phyloP scores from a whole-genome alignment of 495 filamentous ascomycete species.

The Daldinia bambusicola region DNA sequence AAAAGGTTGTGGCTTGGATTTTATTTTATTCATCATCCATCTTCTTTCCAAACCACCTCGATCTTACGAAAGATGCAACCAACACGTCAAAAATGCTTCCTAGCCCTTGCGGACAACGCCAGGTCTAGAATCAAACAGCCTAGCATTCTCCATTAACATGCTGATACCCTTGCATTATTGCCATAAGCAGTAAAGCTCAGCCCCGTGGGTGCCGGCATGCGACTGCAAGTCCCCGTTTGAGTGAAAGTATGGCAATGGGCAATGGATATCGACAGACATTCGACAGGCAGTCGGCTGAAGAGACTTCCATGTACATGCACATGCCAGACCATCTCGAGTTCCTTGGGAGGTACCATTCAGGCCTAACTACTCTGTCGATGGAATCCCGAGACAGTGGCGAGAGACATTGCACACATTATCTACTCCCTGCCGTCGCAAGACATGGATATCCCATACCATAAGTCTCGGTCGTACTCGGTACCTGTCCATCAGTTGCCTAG shows the following conservation, averaged over 20 bases:
- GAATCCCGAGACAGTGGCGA: conserved; percentile 42
- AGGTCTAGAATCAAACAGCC: conserved; percentile 29
- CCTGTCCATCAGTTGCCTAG: background rate
- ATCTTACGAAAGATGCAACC: conserved; percentile 7
- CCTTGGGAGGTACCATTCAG: conserved; percentile 14
- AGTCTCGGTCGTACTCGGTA: conserved; percentile 34
- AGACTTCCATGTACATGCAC: conserved; percentile 29
- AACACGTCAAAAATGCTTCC: conserved; percentile 21
- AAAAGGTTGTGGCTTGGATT: too few species aligned
- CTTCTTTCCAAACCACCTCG: background rate
- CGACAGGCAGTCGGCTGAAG: background rate
- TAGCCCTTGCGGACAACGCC: conserved; percentile 37
- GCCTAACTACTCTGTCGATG: background rate
- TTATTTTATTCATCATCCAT: background rate
- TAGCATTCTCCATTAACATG: conserved; percentile 37
- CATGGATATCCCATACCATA: conserved; percentile 24
- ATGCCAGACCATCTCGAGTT: conserved; percentile 28
- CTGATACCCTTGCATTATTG: conserved; percentile 22
- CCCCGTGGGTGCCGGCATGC: conserved; percentile 43
- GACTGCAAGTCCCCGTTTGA: conserved; percentile 18
- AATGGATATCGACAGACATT: conserved; percentile 6
- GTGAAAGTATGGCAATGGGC: conserved; percentile 16
- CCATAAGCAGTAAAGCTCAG: conserved; percentile 23
- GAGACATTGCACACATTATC: conserved; percentile 39
- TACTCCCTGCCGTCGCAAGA: conserved; percentile 33